These are phyloP conservation scores for Pyrenopolyporus hunteri DNA, from an alignment of 495 filamentous ascomycete genomes.

Conservation along the genomic window DNA sequence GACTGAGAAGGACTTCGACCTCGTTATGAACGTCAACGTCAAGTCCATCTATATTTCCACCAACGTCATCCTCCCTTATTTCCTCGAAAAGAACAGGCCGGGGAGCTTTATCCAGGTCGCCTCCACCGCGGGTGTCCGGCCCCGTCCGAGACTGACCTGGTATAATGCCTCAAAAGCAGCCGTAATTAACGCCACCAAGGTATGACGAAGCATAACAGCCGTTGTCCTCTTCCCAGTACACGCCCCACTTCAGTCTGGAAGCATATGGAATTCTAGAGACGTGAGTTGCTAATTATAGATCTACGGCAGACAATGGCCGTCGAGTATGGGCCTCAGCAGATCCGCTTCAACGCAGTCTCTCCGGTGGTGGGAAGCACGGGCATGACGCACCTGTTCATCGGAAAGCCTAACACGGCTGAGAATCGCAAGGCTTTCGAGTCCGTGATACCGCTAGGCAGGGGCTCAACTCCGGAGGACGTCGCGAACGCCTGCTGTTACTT, in stretches of 20 bases:
- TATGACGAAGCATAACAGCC: slow-evolving; percentile 14
- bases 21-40: slow-evolving; percentile 69
- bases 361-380: slow-evolving; percentile 68
- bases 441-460: slow-evolving; percentile 68
- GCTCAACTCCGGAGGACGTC: slow-evolving; percentile 68
- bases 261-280: too few relatives aligned
- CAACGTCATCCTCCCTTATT: slow-evolving; percentile 58
- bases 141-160: slow-evolving; percentile 71
- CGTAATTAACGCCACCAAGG: slow-evolving; percentile 62
- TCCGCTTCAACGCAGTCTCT: slow-evolving; percentile 68
- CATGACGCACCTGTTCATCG: slow-evolving; percentile 69
- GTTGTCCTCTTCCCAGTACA: background rate
- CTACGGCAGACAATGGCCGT: slow-evolving; percentile 63
- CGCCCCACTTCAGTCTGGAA: background rate
- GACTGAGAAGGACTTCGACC: slow-evolving; percentile 70
- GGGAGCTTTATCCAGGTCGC: slow-evolving; percentile 71
- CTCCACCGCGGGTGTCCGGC: slow-evolving; percentile 66
- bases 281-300: slow-evolving; percentile 2
- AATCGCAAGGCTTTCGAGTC: slow-evolving; percentile 70
- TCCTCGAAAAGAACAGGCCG: slow-evolving; percentile 62
- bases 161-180: slow-evolving; percentile 74
- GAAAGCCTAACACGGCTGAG: slow-evolving; percentile 70
- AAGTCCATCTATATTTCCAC: slow-evolving; percentile 66
- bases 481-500: slow-evolving; percentile 70
- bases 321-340: slow-evolving; percentile 69